Base-by-base conservation (phyloP, 108 stramenopile genomes). In the Poteriospumella lacustris region DNA sequence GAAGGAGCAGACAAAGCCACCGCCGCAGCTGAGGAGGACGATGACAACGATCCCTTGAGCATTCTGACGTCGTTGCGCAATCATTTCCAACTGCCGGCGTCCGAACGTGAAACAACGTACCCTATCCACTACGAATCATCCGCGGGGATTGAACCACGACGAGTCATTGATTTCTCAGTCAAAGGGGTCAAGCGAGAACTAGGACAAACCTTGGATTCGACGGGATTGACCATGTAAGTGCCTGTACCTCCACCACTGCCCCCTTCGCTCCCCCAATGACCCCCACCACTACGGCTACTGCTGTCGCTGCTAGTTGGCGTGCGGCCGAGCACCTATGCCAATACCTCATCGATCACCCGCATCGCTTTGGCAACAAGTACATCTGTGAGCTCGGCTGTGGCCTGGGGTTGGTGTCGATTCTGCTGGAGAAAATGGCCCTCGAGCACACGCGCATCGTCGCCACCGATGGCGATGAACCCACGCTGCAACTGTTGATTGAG, bases 181-280 rank as follows among this genome's bases (percentile, higher is more conserved):
- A 64, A 64, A 64, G 60, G 60, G 9, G 15, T 64, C 9, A 64
- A 64, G 31, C 15, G 31, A 33, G 60, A 64, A 34, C 24, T 64
- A 31, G 60, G 60, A 12, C 60, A 64, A 24, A 64, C 60, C 33
- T 33, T 64, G 9, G 12, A 64, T 3, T 34, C 33, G 33, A 64
- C 60, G 9, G 60, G 60, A 64, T 34, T 64, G 9, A 64, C 60
- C 60, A 64, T 64, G 60, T 64, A 64, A 64, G 31, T 64, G 12
- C 3, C n/a, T n/a, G n/a, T 31, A 64, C 60, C 15, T 64, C 36
- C 28, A 3, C 9, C 47, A 15, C 15, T 19, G 15, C 19, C 47
- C 47, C 19, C 47, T 15, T 52, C 47, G 19, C 47, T 52, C 9
- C 9, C 47, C 19, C 19, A 52, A 15, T 52, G 15, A 19, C 19